phyloP scores from a whole-genome alignment of 768 basidiomycete genomes.

The Suillus alpinus region DNA sequence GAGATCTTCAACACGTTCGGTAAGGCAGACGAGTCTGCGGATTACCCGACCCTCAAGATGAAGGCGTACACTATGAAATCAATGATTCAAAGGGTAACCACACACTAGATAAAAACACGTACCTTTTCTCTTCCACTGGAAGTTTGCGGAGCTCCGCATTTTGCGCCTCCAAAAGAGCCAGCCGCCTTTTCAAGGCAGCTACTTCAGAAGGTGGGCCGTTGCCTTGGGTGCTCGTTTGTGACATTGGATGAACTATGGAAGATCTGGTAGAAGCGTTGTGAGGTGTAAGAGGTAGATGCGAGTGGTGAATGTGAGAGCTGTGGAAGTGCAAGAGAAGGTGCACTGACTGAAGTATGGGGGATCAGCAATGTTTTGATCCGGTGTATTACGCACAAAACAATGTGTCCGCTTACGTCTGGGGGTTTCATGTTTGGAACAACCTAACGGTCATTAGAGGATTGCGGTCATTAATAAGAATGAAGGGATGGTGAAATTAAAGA shows the following conservation, averaged over 20 bases:
- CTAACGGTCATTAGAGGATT: background rate
- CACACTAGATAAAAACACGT: background rate
- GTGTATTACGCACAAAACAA: background rate
- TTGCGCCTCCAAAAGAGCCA: slow-evolving; percentile 8
- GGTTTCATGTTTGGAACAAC: background rate
- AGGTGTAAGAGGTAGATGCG: background rate
- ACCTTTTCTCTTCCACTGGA: background rate
- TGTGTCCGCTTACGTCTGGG: background rate
- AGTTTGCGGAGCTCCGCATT: background rate
- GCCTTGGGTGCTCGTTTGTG: background rate
- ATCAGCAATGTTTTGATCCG: background rate
- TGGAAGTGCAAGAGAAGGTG: background rate
- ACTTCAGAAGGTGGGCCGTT: background rate
- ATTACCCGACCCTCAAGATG: slow-evolving; percentile 8
- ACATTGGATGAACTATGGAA: no score
- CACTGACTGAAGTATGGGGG: background rate
- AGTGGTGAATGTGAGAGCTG: background rate
- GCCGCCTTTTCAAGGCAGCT: slow-evolving; percentile 5
- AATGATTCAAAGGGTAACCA: background rate
- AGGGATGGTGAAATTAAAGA: background rate
- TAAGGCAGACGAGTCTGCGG: slow-evolving; percentile 9
- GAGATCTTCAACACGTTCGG: slow-evolving; percentile 1
- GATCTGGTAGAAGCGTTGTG: background rate
- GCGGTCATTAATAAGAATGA: background rate
- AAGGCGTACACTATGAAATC: background rate